Conservation (phyloP, 345 rosid species). For the Acer campestre region DNA sequence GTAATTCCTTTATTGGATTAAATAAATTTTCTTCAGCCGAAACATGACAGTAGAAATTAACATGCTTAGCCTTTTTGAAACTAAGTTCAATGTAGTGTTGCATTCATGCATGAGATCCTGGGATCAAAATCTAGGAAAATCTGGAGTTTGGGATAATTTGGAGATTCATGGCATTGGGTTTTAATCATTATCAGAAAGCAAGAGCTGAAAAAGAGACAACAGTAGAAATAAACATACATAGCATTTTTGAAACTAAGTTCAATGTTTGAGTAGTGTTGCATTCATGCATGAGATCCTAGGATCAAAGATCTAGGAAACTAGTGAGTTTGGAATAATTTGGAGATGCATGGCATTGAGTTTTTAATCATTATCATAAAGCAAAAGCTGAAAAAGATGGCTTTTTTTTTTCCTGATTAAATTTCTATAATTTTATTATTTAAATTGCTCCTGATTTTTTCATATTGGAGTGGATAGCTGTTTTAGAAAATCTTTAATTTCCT, state of each 20-base stretch:
- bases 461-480: too few species aligned
- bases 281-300: neutral
- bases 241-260: neutral
- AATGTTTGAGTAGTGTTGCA: neutral
- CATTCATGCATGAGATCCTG: neutral
- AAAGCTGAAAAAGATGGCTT: neutral
- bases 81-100: neutral
- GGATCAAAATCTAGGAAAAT: neutral
- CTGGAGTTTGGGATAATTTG: neutral
- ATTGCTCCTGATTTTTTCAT: too few species aligned
- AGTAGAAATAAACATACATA: neutral
- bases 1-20: neutral
- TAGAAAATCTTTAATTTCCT: neutral
- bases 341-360: neutral
- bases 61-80: neutral
- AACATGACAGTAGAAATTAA: neutral
- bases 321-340: neutral
- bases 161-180: too few species aligned
- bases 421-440: too few species aligned
- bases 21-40: neutral
- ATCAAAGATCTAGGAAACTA: neutral
- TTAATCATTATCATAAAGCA: neutral
- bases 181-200: neutral
- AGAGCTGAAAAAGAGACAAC: neutral
- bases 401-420: neutral